phyloP scores from a whole-genome alignment of 768 basidiomycete species.

The Russula compacta region DNA sequence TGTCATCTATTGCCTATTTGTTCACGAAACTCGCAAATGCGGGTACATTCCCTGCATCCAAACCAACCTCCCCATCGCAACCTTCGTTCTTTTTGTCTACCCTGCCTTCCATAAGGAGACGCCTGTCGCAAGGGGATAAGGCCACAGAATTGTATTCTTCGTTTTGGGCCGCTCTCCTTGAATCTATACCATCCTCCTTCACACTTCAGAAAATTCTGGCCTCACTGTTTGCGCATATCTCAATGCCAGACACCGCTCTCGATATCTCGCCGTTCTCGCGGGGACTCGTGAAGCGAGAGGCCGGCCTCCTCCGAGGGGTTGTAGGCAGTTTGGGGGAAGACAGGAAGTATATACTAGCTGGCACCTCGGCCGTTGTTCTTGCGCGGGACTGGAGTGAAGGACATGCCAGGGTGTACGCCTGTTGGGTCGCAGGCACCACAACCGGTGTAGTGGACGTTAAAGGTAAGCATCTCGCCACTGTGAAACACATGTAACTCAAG shows the following conservation, averaged over 20 bases:
- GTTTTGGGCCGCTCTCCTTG: conserved; percentile 42
- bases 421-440: conserved; percentile 52
- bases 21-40: conserved; percentile 58
- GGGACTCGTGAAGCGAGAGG: conserved; percentile 44
- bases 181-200: conserved; percentile 40
- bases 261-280: conserved; percentile 30
- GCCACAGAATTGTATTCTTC: conserved; percentile 33
- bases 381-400: conserved; percentile 51
- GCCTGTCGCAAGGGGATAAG: conserved; percentile 25
- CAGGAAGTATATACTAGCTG: conserved; percentile 45
- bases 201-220: conserved; percentile 48
- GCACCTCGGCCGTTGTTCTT: conserved; percentile 39
- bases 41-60: conserved; percentile 51
- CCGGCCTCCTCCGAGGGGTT: conserved; percentile 40
- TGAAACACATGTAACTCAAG: not conserved
- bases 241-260: conserved; percentile 25
- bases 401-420: conserved; percentile 53
- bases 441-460: conserved; percentile 28
- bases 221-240: conserved; percentile 48
- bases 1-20: conserved; percentile 42
- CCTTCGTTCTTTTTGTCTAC: conserved; percentile 59
- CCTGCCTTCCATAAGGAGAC: conserved; percentile 40
- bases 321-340: conserved; percentile 42
- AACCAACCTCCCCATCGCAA: conserved; percentile 46
- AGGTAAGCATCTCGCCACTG: conserved; percentile 22